Conservation (phyloP, 2,329 filamentous ascomycete species). For the Curvularia sp. region DNA sequence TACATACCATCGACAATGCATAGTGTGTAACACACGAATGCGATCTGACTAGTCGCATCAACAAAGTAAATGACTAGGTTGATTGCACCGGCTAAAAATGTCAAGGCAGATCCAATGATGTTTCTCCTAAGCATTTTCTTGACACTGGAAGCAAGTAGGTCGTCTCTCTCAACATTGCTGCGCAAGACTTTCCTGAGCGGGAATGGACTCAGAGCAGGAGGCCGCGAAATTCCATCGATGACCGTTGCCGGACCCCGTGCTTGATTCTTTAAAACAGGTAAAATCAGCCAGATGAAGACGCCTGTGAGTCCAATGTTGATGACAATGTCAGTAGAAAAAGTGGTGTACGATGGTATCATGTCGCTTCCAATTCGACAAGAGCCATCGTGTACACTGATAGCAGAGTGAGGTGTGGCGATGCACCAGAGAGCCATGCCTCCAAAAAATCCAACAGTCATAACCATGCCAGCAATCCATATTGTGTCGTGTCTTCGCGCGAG, state of each 20-base stretch:
- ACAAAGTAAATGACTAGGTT: background rate
- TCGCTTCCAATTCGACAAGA: background rate
- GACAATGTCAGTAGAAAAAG: background rate
- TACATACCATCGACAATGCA: background rate
- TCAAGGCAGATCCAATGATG: background rate
- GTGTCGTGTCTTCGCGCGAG: background rate
- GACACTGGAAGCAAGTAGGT: background rate
- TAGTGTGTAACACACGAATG: background rate
- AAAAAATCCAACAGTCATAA: background rate
- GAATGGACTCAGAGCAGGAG: background rate
- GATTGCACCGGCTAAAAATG: background rate
- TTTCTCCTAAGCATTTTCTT: background rate
- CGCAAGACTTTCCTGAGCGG: background rate
- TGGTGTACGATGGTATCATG: background rate
- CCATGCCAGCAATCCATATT: background rate
- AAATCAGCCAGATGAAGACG: background rate
- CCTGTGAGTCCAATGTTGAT: background rate
- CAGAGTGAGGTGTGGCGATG: background rate
- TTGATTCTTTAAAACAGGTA: background rate
- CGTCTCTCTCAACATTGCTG: background rate
- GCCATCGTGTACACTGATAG: background rate
- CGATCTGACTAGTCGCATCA: background rate
- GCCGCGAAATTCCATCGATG: background rate
- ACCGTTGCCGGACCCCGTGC: background rate
- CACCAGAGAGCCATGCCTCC: background rate